A percentile compares a stretch with the other conserved stretches of the same genome.
Evolutionary conservation across 805 yeast genomes (phyloP).

Genomic region (Wickerhamiella lipophila): DNA sequence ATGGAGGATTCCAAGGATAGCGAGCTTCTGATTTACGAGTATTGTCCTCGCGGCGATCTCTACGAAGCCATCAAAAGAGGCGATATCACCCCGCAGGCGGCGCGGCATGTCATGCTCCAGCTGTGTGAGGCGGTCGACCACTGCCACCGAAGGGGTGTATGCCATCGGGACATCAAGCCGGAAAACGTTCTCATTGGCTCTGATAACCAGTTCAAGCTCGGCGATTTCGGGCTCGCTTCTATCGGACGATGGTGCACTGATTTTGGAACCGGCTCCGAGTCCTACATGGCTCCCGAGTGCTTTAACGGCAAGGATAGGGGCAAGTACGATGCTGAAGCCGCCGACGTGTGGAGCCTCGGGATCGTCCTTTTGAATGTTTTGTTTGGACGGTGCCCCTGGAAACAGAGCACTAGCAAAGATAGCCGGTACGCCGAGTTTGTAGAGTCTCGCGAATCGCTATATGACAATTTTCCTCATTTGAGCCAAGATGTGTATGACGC

Average conservation of each 20-base stretch:
- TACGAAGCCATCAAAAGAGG: conserved; percentile 60
- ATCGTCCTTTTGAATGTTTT: conserved; percentile 69
- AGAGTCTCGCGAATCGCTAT: conserved; percentile 73
- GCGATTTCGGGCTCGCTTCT: conserved; percentile 87
- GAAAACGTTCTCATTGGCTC: conserved; percentile 69
- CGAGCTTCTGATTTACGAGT: conserved; percentile 72
- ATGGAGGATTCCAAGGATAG: conserved; percentile 62
- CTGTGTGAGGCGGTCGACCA: conserved; percentile 69
- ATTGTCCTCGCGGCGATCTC: conserved; percentile 72
- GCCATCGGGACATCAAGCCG: conserved; percentile 91
- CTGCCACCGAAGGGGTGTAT: conserved; percentile 72
- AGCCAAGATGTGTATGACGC: conserved; percentile 78
- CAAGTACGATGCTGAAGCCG: conserved; percentile 62
- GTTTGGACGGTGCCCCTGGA: conserved; percentile 82
- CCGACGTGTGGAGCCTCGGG: conserved; percentile 85
- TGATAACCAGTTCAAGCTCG: conserved; percentile 43
- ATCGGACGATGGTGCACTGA: conserved; percentile 46
- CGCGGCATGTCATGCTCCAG: conserved; percentile 55
- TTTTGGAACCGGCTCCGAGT: conserved; percentile 78
- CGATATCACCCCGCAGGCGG: conserved; percentile 43
- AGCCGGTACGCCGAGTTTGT: conserved; percentile 77
- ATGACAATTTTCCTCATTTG: conserved; percentile 85
- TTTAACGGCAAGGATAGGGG: conserved; percentile 39
- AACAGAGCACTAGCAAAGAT: conserved; percentile 66
- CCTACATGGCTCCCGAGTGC: conserved; percentile 92